A percentile compares a stretch with the other conserved stretches of the same genome.
Evolutionary conservation across 306 rosid genomes (phyloP).

Genomic region (Inga oerstediana): DNA sequence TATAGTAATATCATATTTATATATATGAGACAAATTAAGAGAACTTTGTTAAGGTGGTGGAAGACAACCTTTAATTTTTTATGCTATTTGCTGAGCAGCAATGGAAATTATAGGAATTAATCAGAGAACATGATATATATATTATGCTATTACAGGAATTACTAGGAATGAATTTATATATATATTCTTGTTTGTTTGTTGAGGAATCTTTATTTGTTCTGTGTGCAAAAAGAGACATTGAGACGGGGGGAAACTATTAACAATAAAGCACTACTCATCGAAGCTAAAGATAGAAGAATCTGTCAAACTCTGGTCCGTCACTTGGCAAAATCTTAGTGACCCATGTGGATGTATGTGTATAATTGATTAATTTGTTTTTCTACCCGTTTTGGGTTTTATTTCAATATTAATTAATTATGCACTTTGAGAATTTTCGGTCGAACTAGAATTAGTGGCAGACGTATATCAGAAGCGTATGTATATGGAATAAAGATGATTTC

Average conservation of each 20-base stretch:
- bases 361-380: not conserved
- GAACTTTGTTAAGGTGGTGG: constrained; percentile 8
- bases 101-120: not conserved
- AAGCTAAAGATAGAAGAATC: constrained; percentile 1
- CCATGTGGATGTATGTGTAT: not conserved
- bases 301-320: constrained; percentile 23
- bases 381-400: not conserved
- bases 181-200: not conserved
- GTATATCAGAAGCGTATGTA: not conserved
- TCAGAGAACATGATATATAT: not conserved
- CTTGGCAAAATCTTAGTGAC: constrained; percentile 36
- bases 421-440: not conserved
- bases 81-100: not conserved
- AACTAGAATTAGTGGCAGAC: not conserved
- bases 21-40: not conserved
- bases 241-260: not conserved
- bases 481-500: not conserved
- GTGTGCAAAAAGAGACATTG: not conserved
- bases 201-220: not conserved
- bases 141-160: not conserved
- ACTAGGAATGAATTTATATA: not conserved
- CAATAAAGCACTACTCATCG: not conserved
- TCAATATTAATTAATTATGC: constrained; percentile 6
- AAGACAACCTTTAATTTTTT: not conserved
- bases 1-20: no score